phyloP scores from a whole-genome alignment of 2,329 filamentous ascomycete species.

The Hymenoscyphus infarciens region DNA sequence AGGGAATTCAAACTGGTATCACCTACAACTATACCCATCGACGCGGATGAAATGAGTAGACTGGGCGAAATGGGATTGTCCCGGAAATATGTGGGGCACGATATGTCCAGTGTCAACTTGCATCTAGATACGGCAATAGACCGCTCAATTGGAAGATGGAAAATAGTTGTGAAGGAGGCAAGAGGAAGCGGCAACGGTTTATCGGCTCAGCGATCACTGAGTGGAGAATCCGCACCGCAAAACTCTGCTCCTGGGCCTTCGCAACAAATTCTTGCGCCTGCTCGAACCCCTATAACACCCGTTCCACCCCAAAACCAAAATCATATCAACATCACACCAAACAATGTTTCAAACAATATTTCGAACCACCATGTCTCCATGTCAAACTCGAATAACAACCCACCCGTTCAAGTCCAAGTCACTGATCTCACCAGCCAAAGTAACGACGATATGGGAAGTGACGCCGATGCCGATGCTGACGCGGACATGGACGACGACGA shows the following conservation, averaged over 20 bases:
- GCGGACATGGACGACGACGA: constrained; percentile 52
- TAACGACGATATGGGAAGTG: constrained; percentile 13
- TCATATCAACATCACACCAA: constrained; percentile 3
- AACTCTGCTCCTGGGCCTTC: constrained; percentile 4
- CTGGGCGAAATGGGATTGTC: constrained; percentile 46
- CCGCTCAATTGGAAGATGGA: constrained; percentile 59
- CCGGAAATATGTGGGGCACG: constrained; percentile 43
- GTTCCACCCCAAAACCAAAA: constrained; percentile 6
- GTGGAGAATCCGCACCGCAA: constrained; percentile 22
- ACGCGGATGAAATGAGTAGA: constrained; percentile 45
- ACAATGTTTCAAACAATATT: not conserved
- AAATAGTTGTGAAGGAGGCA: constrained; percentile 51
- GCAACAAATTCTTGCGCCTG: constrained; percentile 7
- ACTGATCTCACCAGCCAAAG: constrained; percentile 4
- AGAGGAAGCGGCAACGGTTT: constrained; percentile 34
- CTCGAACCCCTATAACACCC: constrained; percentile 10
- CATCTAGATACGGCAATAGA: constrained; percentile 51
- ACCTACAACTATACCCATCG: constrained; percentile 51
- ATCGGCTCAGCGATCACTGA: constrained; percentile 47
- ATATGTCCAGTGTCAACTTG: constrained; percentile 48
- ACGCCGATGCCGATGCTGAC: constrained; percentile 27
- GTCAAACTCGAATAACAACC: constrained; percentile 1
- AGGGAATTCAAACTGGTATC: constrained; percentile 53
- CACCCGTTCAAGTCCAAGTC: constrained; percentile 9
- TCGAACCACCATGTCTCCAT: not conserved